Evolutionary conservation across 192 early-diverging fungal genomes (phyloP), one percentile per base, ranked within the genome.

Genomic region (Globomyces pollinis-pini): DNA sequence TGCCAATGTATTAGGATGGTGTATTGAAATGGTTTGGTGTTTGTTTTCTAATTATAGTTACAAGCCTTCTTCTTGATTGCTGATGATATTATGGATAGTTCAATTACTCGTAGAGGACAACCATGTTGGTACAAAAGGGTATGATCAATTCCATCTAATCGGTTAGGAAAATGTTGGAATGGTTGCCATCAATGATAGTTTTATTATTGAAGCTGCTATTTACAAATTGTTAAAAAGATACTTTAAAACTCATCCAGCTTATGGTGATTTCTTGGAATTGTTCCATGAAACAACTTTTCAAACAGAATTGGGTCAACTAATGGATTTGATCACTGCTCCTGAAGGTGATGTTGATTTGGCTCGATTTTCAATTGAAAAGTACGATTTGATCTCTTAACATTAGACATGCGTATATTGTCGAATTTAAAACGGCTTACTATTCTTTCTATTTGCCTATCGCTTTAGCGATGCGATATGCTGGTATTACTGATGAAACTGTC

Each of bases 371-470:
- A 84, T 94, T 58, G 66, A 87, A 50, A 98, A 98, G 88, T n/a
- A n/a, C n/a, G n/a, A n/a, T n/a, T n/a, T n/a, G n/a, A n/a, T n/a
- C n/a, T n/a, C n/a, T n/a, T n/a, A n/a, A n/a, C n/a, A n/a, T n/a
- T n/a, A n/a, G n/a, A n/a, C 83, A 93, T 73, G 67, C 82, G 21
- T 96, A 91, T 71, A 99, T 99, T 76, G 92, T 97, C 62, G 78
- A 86, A 61, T 96, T 90, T 85, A 99, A 99, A 79, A 99, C 96
- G 44, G 89, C 94, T 7, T 97, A 89, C 79, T 99, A 99, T 81
- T 97, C 94, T 34, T 99, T 99, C 83, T 97, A 99, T 75, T 79
- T 99, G 38, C 94, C 96, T 20, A 90, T 99, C 18, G 96, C 93
- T 31, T 74, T 93, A 50, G 90, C 93, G 26, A 91, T 99, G 83